Conservation (phyloP, 495 filamentous ascomycete genomes). For the Podospora appendiculata region DNA sequence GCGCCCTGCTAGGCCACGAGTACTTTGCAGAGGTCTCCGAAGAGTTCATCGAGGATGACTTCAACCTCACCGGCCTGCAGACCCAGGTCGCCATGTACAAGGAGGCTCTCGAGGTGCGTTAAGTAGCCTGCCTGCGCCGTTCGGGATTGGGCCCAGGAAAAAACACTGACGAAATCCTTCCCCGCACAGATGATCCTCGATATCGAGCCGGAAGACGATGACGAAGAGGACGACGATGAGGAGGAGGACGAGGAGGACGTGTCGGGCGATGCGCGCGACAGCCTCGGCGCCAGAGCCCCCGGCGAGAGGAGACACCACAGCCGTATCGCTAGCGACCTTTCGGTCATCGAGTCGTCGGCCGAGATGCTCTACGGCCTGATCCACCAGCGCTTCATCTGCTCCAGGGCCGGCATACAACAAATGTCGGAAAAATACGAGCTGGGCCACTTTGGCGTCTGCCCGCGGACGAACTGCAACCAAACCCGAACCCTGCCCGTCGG, state of each 20-base stretch:
- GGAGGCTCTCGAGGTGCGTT: slow-evolving; percentile 61
- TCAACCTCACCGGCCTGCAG: slow-evolving; percentile 93
- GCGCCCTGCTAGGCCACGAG: slow-evolving; percentile 89
- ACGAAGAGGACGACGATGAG: slow-evolving; percentile 74
- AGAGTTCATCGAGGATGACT: slow-evolving; percentile 99
- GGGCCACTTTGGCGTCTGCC: slow-evolving; percentile 89
- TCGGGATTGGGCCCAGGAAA: background rate
- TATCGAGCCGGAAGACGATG: slow-evolving; percentile 90
- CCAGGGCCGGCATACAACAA: slow-evolving; percentile 92
- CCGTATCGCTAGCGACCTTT: slow-evolving; percentile 82
- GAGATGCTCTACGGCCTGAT: slow-evolving; percentile 97
- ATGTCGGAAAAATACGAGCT: slow-evolving; percentile 99
- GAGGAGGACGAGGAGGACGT: slow-evolving; percentile 75
- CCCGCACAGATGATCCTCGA: slow-evolving; percentile 89
- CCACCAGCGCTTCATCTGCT: slow-evolving; percentile 97
- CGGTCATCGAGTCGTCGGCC: slow-evolving; percentile 90
- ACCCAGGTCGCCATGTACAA: slow-evolving; percentile 98
- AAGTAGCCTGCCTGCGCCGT: background rate
- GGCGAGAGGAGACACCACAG: slow-evolving; percentile 69
- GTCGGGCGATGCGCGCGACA: slow-evolving; percentile 54
- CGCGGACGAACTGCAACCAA: slow-evolving; percentile 78
- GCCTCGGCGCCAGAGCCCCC: slow-evolving; percentile 38
- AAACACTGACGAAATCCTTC: background rate
- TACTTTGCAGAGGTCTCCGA: slow-evolving; percentile 98
- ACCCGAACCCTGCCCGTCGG: slow-evolving; percentile 89